Evolutionary conservation across 805 yeast species (phyloP).

Genomic region (Candida corydali): DNA sequence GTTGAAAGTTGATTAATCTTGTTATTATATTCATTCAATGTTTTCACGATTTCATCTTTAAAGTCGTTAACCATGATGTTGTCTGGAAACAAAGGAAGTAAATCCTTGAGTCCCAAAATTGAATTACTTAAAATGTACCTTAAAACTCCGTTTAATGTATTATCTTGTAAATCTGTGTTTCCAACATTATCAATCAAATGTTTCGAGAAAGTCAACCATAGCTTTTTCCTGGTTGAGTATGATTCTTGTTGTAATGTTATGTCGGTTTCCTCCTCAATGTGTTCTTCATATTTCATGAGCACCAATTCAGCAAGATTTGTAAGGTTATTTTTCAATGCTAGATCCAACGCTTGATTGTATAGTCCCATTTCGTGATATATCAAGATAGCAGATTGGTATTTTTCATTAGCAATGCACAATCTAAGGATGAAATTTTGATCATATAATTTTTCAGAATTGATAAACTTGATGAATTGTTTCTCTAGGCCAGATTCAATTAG

Average conservation of each 20-base stretch:
- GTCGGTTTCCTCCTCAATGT: conserved; percentile 9
- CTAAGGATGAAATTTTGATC: conserved; percentile 76
- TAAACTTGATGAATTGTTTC: conserved; percentile 29
- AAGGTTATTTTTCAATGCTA: conserved; percentile 63
- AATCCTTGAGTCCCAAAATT: conserved; percentile 66
- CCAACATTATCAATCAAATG: conserved; percentile 38
- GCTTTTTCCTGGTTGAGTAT: conserved; percentile 50
- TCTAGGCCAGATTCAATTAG: conserved; percentile 42
- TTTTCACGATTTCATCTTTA: conserved; percentile 75
- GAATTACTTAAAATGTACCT: conserved; percentile 24
- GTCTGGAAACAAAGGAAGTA: conserved; percentile 82
- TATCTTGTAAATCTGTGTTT: conserved; percentile 14
- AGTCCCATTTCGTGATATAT: conserved; percentile 61
- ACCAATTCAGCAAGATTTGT: conserved; percentile 48
- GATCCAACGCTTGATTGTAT: conserved; percentile 74
- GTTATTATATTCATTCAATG: conserved; percentile 70
- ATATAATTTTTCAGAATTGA: conserved; percentile 32
- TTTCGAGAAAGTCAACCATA: conserved; percentile 69
- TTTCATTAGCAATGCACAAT: conserved; percentile 58
- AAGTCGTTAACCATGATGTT: conserved; percentile 76
- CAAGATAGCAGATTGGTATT: conserved; percentile 62
- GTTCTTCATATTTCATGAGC: conserved; percentile 28
- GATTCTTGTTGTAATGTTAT: conserved; percentile 32
- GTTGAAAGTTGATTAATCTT: conserved; percentile 60
- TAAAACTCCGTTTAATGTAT: conserved; percentile 20